Conservation (phyloP, 257 asterid genomes). For the Echium plantagineum region DNA sequence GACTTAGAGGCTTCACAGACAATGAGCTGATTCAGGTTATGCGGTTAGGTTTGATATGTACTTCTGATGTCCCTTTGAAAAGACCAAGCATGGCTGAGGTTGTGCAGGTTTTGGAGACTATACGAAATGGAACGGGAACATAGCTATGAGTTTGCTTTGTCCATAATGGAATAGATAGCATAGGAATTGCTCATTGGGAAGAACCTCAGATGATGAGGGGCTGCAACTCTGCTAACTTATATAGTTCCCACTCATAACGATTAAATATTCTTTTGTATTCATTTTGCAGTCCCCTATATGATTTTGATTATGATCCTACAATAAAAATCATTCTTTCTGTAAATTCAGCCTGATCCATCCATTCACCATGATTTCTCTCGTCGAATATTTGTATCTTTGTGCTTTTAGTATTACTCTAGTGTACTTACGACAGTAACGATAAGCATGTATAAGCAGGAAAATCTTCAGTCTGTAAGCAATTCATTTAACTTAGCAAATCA, state of each 20-base stretch:
- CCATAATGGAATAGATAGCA: neutral
- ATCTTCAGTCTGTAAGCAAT: too few relatives aligned
- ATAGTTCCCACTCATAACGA: constrained; percentile 11
- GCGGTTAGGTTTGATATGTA: constrained; percentile 79
- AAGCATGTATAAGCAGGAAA: too few relatives aligned
- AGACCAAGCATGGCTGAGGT: constrained; percentile 96
- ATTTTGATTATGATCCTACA: constrained; percentile 28
- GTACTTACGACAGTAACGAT: too few relatives aligned
- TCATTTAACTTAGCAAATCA: too few relatives aligned
- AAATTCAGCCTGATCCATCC: neutral
- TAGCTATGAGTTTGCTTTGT: constrained; percentile 13
- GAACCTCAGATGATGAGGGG: too few relatives aligned
- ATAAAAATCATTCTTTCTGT: constrained; percentile 21
- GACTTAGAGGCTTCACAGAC: constrained; percentile 58
- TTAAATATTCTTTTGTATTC: constrained; percentile 46
- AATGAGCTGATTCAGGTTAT: constrained; percentile 77
- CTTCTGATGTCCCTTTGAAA: constrained; percentile 48
- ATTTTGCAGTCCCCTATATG: constrained; percentile 16
- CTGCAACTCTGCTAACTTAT: neutral
- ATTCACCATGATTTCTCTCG: neutral
- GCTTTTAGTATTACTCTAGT: too few relatives aligned
- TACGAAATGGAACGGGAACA: constrained; percentile 55
- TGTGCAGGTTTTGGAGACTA: constrained; percentile 80
- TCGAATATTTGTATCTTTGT: neutral
- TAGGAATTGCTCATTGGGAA: too few relatives aligned